Evolutionary conservation across 371 early-diverging fungal genomes (phyloP).

Genomic region (Haplosporangium sp.): DNA sequence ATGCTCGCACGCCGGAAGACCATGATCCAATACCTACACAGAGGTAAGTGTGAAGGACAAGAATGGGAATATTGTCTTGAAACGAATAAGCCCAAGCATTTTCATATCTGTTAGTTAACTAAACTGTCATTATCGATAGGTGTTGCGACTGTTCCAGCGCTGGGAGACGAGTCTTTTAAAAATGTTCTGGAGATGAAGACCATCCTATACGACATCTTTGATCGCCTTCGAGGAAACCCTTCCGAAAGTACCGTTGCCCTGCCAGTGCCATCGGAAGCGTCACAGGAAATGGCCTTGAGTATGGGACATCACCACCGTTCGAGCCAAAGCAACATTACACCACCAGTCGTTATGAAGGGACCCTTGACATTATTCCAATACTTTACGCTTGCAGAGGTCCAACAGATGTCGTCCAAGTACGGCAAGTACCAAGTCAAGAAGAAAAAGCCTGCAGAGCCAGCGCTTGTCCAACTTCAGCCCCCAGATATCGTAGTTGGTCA

Average conservation of each 20-base stretch:
- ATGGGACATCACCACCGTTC: slow-evolving; percentile 57
- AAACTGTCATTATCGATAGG: slow-evolving; percentile 35
- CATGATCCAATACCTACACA: slow-evolving; percentile 57
- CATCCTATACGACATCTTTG: slow-evolving; percentile 59
- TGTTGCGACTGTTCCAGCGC: slow-evolving; percentile 57
- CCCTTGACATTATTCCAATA: slow-evolving; percentile 31
- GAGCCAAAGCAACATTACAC: slow-evolving; percentile 62
- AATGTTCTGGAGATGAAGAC: slow-evolving; percentile 60
- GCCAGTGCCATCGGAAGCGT: slow-evolving; percentile 50
- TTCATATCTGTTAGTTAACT: background rate
- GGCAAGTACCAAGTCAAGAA: slow-evolving; percentile 75
- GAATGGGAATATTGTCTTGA: background rate
- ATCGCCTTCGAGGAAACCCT: slow-evolving; percentile 38
- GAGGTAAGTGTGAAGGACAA: slow-evolving; percentile 53
- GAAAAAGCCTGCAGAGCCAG: slow-evolving; percentile 67
- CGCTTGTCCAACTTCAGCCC: slow-evolving; percentile 59
- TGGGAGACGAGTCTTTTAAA: slow-evolving; percentile 54
- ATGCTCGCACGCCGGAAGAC: slow-evolving; percentile 61
- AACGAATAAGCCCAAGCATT: too few relatives aligned
- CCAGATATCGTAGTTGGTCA: slow-evolving; percentile 69
- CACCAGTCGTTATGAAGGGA: slow-evolving; percentile 55
- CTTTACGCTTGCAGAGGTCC: slow-evolving; percentile 57
- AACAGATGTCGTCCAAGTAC: slow-evolving; percentile 69
- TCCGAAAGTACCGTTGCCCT: slow-evolving; percentile 42
- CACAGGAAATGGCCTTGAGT: slow-evolving; percentile 51